A percentile compares a stretch with the other conserved stretches of the same genome.
These are phyloP conservation scores for Gracilaria domingensis DNA, from an alignment of 23 red algal genomes.

Conservation along the genomic window DNA sequence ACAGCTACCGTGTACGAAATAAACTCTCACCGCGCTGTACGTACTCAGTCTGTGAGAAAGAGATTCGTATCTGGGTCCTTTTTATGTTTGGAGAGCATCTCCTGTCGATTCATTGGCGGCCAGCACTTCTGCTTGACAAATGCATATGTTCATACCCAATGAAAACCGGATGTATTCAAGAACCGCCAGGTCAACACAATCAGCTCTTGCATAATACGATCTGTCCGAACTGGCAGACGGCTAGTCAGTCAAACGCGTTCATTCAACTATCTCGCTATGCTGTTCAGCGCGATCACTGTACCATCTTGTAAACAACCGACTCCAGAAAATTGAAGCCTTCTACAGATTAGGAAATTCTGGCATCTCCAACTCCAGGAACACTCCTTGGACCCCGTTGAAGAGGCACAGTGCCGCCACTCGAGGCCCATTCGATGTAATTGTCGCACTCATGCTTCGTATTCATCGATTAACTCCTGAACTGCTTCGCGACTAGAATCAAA, in stretches of 20 bases:
- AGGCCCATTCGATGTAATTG: slow-evolving; percentile 87
- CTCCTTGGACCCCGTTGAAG: slow-evolving; percentile 33
- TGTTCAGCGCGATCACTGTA: too few relatives aligned
- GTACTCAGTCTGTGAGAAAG: too few relatives aligned
- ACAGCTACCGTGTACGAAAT: too few relatives aligned
- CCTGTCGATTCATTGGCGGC: neutral
- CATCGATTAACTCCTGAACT: slow-evolving; percentile 88
- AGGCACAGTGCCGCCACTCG: slow-evolving; percentile 62
- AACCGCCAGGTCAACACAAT: neutral
- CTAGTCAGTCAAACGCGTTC: too few relatives aligned
- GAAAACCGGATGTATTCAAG: too few relatives aligned
- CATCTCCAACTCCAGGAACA: neutral
- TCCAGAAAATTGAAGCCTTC: neutral
- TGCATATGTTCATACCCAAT: too few relatives aligned
- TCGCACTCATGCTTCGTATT: slow-evolving; percentile 89
- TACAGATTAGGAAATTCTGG: neutral
- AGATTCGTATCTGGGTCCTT: neutral
- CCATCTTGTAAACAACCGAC: too few relatives aligned
- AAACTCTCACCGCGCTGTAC: too few relatives aligned
- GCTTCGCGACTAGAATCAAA: slow-evolving; percentile 92
- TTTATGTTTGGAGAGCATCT: neutral
- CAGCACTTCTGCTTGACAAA: neutral
- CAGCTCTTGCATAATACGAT: neutral
- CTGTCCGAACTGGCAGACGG: neutral
- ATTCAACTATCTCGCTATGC: neutral